These are phyloP conservation scores for Amanita inopinata DNA, from an alignment of 768 basidiomycete species.

Conservation along the genomic window DNA sequence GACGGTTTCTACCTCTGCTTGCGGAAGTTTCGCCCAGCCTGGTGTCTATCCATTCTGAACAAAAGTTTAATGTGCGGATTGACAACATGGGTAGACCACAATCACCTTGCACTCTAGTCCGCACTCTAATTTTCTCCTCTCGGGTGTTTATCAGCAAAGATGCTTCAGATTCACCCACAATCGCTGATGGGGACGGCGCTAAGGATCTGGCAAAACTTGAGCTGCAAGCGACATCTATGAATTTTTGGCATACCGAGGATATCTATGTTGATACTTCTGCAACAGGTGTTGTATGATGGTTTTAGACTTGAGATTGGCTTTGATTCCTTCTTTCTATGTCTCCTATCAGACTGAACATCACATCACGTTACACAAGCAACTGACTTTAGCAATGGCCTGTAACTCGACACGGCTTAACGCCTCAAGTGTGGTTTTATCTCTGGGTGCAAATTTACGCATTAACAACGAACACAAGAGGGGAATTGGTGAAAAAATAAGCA, in stretches of 20 bases:
- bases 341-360: neutral
- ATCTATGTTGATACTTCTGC: conserved; percentile 1
- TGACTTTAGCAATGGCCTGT: conserved; percentile 4
- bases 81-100: too few relatives aligned
- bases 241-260: conserved; percentile 1
- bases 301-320: conserved; percentile 3
- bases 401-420: conserved; percentile 3
- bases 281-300: neutral
- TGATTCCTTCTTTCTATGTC: conserved; percentile 1
- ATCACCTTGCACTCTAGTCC: neutral
- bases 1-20: too few relatives aligned
- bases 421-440: neutral
- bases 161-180: too few relatives aligned
- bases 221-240: neutral
- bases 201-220: neutral
- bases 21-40: too few relatives aligned
- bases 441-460: neutral
- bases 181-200: neutral
- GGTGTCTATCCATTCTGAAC: too few relatives aligned
- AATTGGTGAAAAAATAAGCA: too few relatives aligned
- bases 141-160: neutral
- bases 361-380: neutral
- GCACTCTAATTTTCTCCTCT: neutral
- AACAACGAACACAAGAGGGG: too few relatives aligned
- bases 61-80: too few relatives aligned